A percentile compares a stretch with the other conserved stretches of the same genome.
phyloP scores from a whole-genome alignment of 108 stramenopile species.

The Poteriospumella lacustris region DNA sequence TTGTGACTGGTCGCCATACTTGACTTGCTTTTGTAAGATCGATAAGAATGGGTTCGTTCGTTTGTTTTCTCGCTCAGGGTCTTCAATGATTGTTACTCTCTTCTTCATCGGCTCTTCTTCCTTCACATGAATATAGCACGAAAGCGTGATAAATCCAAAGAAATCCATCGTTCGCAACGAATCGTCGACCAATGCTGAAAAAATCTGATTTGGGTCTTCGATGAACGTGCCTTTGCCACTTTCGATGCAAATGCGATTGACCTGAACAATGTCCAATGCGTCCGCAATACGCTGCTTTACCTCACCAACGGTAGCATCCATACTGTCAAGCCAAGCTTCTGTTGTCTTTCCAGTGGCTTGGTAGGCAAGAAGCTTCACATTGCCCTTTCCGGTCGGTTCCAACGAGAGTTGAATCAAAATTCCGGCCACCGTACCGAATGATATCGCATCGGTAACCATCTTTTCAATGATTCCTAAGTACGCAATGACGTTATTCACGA shows the following conservation, averaged over 20 bases:
- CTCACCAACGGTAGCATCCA: not conserved
- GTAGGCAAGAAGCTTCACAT: not conserved
- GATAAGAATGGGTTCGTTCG: too few species aligned
- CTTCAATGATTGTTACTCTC: not conserved
- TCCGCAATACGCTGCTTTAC: not conserved
- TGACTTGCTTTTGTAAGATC: too few species aligned
- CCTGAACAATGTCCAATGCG: not conserved
- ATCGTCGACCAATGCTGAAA: not conserved
- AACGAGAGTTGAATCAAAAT: not conserved
- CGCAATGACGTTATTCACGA: not conserved
- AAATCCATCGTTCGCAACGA: not conserved
- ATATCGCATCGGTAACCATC: not conserved
- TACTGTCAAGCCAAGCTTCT: constrained; percentile 5
- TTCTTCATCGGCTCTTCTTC: not conserved
- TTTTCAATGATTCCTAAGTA: not conserved
- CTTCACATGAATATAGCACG: constrained; percentile 6
- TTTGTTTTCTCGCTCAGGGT: too few species aligned
- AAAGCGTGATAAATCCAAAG: constrained; percentile 14
- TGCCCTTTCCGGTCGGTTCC: not conserved
- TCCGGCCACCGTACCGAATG: not conserved
- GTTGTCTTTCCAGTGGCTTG: not conserved
- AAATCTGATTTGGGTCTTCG: not conserved
- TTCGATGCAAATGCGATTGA: not conserved
- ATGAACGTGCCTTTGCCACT: constrained; percentile 25
- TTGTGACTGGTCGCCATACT: too few species aligned